Conservation (phyloP, 768 basidiomycete species). For the Candolleomyces eurysporus region DNA sequence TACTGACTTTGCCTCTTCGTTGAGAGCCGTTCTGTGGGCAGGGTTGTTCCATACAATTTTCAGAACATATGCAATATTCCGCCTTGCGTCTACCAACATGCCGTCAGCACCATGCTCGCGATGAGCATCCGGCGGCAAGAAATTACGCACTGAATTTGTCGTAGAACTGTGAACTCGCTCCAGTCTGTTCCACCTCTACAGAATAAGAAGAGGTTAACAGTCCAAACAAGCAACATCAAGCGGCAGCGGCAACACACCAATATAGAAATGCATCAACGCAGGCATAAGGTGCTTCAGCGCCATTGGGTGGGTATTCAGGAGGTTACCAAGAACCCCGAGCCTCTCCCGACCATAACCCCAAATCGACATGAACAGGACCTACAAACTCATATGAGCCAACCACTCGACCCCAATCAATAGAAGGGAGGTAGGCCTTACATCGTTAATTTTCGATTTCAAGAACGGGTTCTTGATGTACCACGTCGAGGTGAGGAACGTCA, state of each 20-base stretch:
- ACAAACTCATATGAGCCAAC: neutral
- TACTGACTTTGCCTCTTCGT: conserved; percentile 67
- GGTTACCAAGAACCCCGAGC: conserved; percentile 73
- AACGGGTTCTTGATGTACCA: conserved; percentile 99
- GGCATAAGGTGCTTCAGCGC: conserved; percentile 89
- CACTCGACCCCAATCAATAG: conserved; percentile 43
- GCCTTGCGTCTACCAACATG: conserved; percentile 36
- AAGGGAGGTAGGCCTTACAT: conserved; percentile 46
- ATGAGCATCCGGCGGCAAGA: neutral
- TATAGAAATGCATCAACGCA: conserved; percentile 91
- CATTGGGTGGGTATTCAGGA: conserved; percentile 79
- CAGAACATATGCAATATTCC: conserved; percentile 85
- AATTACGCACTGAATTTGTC: conserved; percentile 85
- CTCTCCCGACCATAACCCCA: conserved; percentile 64
- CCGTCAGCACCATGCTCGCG: conserved; percentile 31
- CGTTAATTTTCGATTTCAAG: conserved; percentile 93
- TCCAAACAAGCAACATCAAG: neutral
- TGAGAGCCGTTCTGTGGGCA: conserved; percentile 82
- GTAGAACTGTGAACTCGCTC: conserved; percentile 97
- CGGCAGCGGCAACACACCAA: conserved; percentile 51
- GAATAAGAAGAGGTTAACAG: neutral
- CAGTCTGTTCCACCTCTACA: conserved; percentile 94
- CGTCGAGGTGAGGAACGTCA: conserved; percentile 91
- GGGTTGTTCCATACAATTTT: conserved; percentile 93
- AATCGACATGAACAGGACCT: conserved; percentile 77